phyloP scores from a whole-genome alignment of 2,329 filamentous ascomycete species.

The Thelonectria discophora region DNA sequence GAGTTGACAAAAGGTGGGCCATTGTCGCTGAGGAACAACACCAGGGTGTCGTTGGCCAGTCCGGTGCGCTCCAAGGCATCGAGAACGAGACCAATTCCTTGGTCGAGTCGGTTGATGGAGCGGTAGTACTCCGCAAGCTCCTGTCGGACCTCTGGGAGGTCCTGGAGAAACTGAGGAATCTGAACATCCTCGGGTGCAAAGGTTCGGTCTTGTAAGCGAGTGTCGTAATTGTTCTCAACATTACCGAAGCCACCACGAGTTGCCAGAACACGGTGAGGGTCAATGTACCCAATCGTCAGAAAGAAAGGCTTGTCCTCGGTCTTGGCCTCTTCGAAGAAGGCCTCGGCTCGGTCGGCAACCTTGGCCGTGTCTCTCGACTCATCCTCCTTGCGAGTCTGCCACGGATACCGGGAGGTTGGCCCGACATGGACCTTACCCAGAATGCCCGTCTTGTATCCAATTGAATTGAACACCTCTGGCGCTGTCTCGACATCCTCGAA shows the following conservation, averaged over 20 bases:
- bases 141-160: constrained; percentile 50
- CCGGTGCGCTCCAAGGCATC: constrained; percentile 45
- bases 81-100: constrained; percentile 53
- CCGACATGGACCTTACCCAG: constrained; percentile 60
- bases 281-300: constrained; percentile 56
- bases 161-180: constrained; percentile 53
- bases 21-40: constrained; percentile 59
- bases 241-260: constrained; percentile 56
- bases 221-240: constrained; percentile 42
- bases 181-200: constrained; percentile 48
- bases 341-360: constrained; percentile 49
- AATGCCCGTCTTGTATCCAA: constrained; percentile 57
- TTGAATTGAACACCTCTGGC: constrained; percentile 49
- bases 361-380: constrained; percentile 54
- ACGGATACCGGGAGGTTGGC: constrained; percentile 45
- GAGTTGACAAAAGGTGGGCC: constrained; percentile 61
- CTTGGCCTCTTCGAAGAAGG: constrained; percentile 50
- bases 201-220: constrained; percentile 33
- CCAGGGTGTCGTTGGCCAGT: constrained; percentile 49
- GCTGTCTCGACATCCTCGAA: constrained; percentile 54
- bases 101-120: constrained; percentile 53
- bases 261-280: constrained; percentile 55
- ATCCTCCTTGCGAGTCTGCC: constrained; percentile 52
- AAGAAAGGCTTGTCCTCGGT: constrained; percentile 49
- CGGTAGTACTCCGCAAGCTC: constrained; percentile 56